Evolutionary conservation across 331 rosid species (phyloP).

Genomic region (Pyrus hybrid): DNA sequence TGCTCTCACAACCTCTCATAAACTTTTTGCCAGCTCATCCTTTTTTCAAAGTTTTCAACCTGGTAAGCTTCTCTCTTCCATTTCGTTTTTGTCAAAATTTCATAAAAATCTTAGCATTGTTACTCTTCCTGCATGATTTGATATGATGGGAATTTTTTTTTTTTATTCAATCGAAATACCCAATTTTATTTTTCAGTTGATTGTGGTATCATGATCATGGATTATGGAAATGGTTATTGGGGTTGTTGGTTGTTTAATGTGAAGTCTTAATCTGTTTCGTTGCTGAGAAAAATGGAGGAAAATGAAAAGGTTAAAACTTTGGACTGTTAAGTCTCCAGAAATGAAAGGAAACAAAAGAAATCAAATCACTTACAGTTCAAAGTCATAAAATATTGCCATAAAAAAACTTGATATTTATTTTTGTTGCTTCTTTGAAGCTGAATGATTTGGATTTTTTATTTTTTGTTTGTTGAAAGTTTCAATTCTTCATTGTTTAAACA

Average conservation of each 20-base stretch:
- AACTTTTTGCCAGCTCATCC: slow-evolving; percentile 2
- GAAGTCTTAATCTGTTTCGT: neutral
- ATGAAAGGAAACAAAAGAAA: neutral
- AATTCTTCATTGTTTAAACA: slow-evolving; percentile 12
- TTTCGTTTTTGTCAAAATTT: neutral
- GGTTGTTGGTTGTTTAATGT: neutral
- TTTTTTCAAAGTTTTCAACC: neutral
- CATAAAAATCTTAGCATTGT: neutral
- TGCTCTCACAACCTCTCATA: slow-evolving; percentile 1
- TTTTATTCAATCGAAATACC: neutral
- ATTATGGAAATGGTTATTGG: neutral
- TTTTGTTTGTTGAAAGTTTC: neutral
- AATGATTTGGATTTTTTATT: neutral
- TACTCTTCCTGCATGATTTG: neutral
- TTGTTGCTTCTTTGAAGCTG: neutral
- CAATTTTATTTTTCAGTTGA: neutral
- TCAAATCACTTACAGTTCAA: neutral
- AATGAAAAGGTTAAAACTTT: neutral
- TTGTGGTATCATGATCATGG: neutral
- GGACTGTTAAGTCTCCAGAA: neutral
- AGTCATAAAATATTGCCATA: neutral
- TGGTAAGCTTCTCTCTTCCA: neutral
- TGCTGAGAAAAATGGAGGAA: neutral
- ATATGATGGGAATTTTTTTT: neutral
- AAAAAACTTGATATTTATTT: neutral